Evolutionary conservation across 495 filamentous ascomycete species (phyloP), one percentile per base, ranked within the genome.

Genomic region (Tuber microsphaerosporum): DNA sequence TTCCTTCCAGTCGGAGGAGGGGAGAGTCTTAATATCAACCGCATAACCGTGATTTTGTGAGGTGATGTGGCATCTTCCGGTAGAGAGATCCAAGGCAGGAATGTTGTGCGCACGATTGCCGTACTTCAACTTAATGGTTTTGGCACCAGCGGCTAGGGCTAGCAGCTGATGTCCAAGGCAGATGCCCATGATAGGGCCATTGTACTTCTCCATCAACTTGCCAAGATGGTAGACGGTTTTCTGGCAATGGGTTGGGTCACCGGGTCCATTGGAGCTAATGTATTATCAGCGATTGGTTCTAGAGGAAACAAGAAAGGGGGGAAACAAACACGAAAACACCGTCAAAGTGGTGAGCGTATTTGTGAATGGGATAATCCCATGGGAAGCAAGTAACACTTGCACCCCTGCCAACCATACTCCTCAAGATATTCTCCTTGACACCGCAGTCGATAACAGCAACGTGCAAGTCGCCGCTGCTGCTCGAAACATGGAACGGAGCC

Each of bases 391-490:
- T 98, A 70, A 97, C 91, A 77, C 90, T 92, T 61, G 92, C 90
- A 41, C 94, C 95, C 45, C 95, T 92, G 84, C 86, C 87, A 77
- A 98, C 94, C 76, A 99, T 86, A 83, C 92, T 94, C 78, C 95
- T 92, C 71, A 99, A 89, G 83, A 99, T 99, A 87, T 98, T 99
- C 88, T 99, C 95, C 88, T 99, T 99, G 75, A 99, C 96, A 85
- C 95, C 95, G 83, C 95, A 99, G 86, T 99, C 95, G 84, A 99
- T 90, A 75, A 99, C 88, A 46, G 94, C 95, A 81, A 99, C 89
- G 85, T 99, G 95, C 84, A 91, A 89, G 83, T 92, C 90, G 75
- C 94, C 92, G 79, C 88, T 87, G 65, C 89, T 87, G 46, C 93
- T 92, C 77, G 89, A 89, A 76, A 97, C 91, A 82, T 97, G 94